Conservation (phyloP, 305 asterid genomes). For the Fraxinus greggii region DNA sequence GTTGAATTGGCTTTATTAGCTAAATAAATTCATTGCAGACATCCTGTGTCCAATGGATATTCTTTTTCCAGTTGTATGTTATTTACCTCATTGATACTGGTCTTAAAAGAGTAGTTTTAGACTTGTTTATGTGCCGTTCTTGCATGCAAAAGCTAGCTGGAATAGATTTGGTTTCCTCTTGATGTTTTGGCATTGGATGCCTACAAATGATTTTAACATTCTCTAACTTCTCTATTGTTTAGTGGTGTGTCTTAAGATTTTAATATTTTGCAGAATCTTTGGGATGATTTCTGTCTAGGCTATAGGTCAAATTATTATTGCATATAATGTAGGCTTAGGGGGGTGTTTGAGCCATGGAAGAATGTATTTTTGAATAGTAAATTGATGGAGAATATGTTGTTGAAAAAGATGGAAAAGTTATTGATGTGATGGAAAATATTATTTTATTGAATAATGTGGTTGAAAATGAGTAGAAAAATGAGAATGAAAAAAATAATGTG, state of each 20-base stretch:
- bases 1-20: neutral
- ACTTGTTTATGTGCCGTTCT: neutral
- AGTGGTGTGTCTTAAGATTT: neutral
- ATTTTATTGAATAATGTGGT: too few relatives aligned
- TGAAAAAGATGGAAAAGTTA: too few relatives aligned
- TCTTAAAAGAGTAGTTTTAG: neutral
- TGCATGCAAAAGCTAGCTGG: conserved; percentile 2
- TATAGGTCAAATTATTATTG: neutral
- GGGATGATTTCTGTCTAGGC: neutral
- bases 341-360: too few relatives aligned
- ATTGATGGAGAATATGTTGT: too few relatives aligned
- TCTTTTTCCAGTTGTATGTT: neutral
- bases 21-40: neutral
- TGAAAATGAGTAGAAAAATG: too few relatives aligned
- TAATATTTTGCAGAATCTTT: neutral
- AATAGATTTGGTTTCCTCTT: neutral
- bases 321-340: neutral
- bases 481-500: too few relatives aligned
- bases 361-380: too few relatives aligned
- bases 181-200: neutral
- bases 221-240: neutral
- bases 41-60: neutral
- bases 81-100: neutral
- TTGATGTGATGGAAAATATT: too few relatives aligned
- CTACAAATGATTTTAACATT: neutral